Base-by-base conservation (phyloP, 2,329 filamentous ascomycete genomes). In the Immersiporthe knoxdaviesiana region DNA sequence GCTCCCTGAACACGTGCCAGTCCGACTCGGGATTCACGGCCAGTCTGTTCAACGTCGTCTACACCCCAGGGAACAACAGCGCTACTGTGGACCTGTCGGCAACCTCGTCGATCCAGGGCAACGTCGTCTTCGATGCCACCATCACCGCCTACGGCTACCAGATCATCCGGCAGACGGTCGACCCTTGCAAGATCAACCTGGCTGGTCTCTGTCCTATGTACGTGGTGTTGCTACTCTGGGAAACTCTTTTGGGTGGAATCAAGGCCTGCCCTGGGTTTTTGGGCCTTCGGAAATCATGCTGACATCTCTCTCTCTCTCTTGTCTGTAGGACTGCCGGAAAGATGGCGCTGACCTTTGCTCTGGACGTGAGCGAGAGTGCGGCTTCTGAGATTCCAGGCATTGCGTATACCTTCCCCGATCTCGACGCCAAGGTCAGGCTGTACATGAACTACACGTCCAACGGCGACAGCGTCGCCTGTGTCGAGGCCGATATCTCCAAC, bases 401-500 rank as follows among this genome's bases (percentile, higher is more conserved):
- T 76, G 92, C 93, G 65, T 98, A 96, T 81, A 91, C 87, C 64
- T 91, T 98, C 58, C 94, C 94, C 63, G 95, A 97, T 84, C 85
- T 97, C 66, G 95, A 98, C 79, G 94, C 93, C 71, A 91, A 88
- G 65, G 92, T 97, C 65, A 89, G 87, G 75, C 89, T 97, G 75
- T 90, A 90, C 75, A 93, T 97, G 84, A 95, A 92, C 78, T 85
- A 87, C 72, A 90, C 88, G 7, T 82, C 86, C 18, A 83, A 81
- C 8, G 84, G 86, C 66, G 81, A 86, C 64, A 89, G 86, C 75
- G 87, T 97, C 65, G 93, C 94, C 68, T 98, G 95, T 79, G 89
- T 97, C 65, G 92, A 97, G 82, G 94, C 94, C 63, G 85, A 90
- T 72, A 85, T 97, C 66, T 97, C 93, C 74, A 98, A 97, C 79